Conservation (phyloP, 2,329 filamentous ascomycete species). For the Colletotrichum salicis region DNA sequence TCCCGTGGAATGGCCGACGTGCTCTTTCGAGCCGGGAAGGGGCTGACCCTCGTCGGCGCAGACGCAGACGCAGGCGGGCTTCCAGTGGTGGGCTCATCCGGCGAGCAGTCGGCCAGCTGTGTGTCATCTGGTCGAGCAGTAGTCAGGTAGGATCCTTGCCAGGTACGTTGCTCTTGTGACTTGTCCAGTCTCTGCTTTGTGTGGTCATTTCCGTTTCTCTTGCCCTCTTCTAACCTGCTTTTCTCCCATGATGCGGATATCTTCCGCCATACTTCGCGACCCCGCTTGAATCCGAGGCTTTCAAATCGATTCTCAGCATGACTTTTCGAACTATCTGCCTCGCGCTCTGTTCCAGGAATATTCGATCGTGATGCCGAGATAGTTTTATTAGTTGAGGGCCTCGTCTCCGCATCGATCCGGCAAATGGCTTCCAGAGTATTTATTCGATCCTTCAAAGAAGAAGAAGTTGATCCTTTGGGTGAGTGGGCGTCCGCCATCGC, state of each 20-base stretch:
- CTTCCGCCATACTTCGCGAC: slow-evolving; percentile 15
- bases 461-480: background rate
- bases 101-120: background rate
- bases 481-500: background rate
- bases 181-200: background rate
- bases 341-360: background rate
- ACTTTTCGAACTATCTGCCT: background rate
- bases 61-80: too few species aligned
- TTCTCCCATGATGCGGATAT: slow-evolving; percentile 14
- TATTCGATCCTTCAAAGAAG: background rate
- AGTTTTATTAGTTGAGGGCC: background rate
- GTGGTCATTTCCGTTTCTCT: background rate
- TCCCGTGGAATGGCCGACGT: background rate
- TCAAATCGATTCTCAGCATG: background rate
- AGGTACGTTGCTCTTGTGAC: background rate
- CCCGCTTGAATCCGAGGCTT: slow-evolving; percentile 16
- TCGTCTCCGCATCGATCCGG: background rate
- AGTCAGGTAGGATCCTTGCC: background rate
- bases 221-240: background rate
- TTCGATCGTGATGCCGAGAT: background rate
- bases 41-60: background rate
- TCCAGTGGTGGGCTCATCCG: background rate
- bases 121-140: background rate
- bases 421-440: background rate
- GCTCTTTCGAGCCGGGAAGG: background rate